Conservation (phyloP, 345 rosid genomes). For the Boechera retrofracta region DNA sequence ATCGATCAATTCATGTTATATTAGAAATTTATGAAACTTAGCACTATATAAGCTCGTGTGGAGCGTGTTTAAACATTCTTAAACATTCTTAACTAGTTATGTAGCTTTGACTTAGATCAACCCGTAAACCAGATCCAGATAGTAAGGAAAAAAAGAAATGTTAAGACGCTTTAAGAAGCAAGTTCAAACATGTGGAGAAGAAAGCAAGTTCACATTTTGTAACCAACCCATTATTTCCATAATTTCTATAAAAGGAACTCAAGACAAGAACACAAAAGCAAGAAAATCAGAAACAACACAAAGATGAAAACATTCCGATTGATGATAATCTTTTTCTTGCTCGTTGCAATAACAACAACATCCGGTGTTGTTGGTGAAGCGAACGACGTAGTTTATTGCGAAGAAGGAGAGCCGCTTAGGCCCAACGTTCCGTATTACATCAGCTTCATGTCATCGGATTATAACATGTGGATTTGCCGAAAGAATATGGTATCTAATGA, state of each 20-base stretch:
- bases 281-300: not conserved
- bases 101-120: not conserved
- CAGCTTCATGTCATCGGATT: constrained; percentile 37
- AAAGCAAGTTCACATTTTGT: no score
- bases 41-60: no score
- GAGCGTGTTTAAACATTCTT: no score
- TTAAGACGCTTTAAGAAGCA: constrained; percentile 6
- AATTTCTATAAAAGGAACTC: constrained; percentile 5
- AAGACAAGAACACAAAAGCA: constrained; percentile 2
- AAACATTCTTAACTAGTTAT: not conserved
- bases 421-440: constrained; percentile 33
- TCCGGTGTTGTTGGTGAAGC: constrained; percentile 15
- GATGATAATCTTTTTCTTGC: not conserved
- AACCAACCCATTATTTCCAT: not conserved
- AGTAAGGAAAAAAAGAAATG: not conserved
- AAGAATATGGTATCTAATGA: not conserved
- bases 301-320: constrained; percentile 15
- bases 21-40: not conserved
- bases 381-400: constrained; percentile 21
- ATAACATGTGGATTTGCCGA: constrained; percentile 37
- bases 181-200: not conserved
- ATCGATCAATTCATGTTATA: not conserved
- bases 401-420: constrained; percentile 1
- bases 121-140: constrained; percentile 1
- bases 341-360: constrained; percentile 26